phyloP scores from a whole-genome alignment of 2,329 filamentous ascomycete genomes.

The Ophiocordyceps sinensis region DNA sequence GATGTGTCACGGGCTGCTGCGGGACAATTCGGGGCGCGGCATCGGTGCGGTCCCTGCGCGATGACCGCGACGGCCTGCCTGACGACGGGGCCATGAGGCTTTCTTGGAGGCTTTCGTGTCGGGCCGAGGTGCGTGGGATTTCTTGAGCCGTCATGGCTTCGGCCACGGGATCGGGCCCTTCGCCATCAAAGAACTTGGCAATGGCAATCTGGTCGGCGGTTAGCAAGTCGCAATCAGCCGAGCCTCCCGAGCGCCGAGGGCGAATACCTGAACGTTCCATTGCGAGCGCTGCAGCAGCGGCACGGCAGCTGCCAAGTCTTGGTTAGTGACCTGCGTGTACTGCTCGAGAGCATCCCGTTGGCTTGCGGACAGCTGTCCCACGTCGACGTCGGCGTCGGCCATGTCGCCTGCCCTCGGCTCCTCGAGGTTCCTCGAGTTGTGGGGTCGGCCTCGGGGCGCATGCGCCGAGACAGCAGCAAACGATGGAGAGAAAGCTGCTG shows the following conservation, averaged over 20 bases:
- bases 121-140: constrained; percentile 45
- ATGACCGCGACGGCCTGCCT: constrained; percentile 8
- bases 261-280: constrained; percentile 79
- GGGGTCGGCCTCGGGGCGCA: neutral
- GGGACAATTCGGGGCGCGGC: constrained; percentile 77
- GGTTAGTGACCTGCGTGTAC: constrained; percentile 76
- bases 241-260: neutral
- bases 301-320: constrained; percentile 62
- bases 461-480: neutral
- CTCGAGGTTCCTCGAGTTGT: neutral
- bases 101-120: constrained; percentile 62
- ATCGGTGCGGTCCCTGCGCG: constrained; percentile 29
- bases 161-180: constrained; percentile 66
- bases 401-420: constrained; percentile 8
- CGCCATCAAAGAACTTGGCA: constrained; percentile 94
- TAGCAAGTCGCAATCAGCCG: neutral
- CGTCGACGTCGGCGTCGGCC: constrained; percentile 29
- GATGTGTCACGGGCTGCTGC: constrained; percentile 52
- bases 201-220: constrained; percentile 63
- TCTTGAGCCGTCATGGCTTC: constrained; percentile 55
- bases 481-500: no score
- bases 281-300: constrained; percentile 71
- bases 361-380: constrained; percentile 55
- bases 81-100: constrained; percentile 29
- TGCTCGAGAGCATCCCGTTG: constrained; percentile 81